Evolutionary conservation across 2,329 filamentous ascomycete genomes (phyloP).

Genomic region (Hypoxylon sp.): DNA sequence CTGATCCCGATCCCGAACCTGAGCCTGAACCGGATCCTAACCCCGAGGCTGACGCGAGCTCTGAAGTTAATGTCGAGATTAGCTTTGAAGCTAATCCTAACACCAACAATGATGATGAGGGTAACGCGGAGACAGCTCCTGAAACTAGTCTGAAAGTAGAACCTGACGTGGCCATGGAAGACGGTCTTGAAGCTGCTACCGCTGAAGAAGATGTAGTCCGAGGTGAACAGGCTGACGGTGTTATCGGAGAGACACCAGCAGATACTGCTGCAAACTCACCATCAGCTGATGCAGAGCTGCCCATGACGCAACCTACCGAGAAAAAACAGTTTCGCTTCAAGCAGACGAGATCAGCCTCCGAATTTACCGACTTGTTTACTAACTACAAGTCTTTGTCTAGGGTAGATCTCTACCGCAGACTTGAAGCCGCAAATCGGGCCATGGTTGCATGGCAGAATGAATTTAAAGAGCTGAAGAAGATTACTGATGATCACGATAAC

Average conservation of each 20-base stretch:
- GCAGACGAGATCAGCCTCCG: conserved; percentile 66
- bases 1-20: conserved; percentile 30
- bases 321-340: conserved; percentile 62
- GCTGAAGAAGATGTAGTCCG: conserved; percentile 47
- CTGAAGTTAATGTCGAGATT: conserved; percentile 42
- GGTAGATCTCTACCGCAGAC: conserved; percentile 61
- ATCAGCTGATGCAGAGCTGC: conserved; percentile 50
- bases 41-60: conserved; percentile 50
- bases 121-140: conserved; percentile 10
- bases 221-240: conserved; percentile 50
- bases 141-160: conserved; percentile 23
- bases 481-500: conserved; percentile 72
- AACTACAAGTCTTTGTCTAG: conserved; percentile 65
- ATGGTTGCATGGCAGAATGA: conserved; percentile 69
- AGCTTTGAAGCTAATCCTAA: background rate
- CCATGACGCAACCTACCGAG: conserved; percentile 25
- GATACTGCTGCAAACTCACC: conserved; percentile 58
- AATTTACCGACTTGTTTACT: conserved; percentile 64
- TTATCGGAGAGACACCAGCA: conserved; percentile 54
- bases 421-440: conserved; percentile 62
- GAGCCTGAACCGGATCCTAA: conserved; percentile 48
- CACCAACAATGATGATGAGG: conserved; percentile 34
- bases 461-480: conserved; percentile 64
- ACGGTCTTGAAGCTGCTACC: conserved; percentile 42
- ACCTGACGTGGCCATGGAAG: conserved; percentile 34